These are phyloP conservation scores for Athelia psychrophila DNA, from an alignment of 1,284 basidiomycete species.

Conservation along the genomic window DNA sequence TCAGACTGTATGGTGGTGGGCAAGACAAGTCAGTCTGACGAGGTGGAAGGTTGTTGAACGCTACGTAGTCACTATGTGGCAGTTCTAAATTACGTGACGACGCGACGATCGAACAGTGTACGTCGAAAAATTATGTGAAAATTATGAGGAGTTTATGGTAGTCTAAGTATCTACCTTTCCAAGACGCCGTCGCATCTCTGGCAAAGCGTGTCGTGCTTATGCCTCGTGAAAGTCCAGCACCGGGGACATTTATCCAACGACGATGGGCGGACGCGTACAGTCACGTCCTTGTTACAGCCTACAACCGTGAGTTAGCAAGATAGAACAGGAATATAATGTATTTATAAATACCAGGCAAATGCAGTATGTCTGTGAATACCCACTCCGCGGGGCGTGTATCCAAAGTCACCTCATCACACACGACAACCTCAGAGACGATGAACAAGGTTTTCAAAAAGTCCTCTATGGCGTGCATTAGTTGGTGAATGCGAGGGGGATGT, in stretches of 20 bases:
- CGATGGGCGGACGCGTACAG: conserved; percentile 53
- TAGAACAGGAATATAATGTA: conserved; percentile 6
- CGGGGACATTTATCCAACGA: conserved; percentile 65
- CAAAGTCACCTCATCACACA: conserved; percentile 41
- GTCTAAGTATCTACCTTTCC: conserved; percentile 4
- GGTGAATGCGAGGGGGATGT: conserved; percentile 2
- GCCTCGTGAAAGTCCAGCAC: conserved; percentile 72
- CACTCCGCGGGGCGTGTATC: conserved; percentile 38
- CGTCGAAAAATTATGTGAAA: not conserved
- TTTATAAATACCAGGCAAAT: conserved; percentile 47
- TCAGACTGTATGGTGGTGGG: not conserved
- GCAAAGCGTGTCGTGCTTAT: conserved; percentile 51
- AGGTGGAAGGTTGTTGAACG: not conserved
- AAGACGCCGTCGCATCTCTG: conserved; percentile 47
- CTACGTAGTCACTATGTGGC: not conserved
- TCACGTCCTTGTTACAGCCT: conserved; percentile 35
- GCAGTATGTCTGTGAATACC: conserved; percentile 42
- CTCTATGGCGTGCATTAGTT: conserved; percentile 34
- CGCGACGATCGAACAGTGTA: not conserved
- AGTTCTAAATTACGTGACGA: no score
- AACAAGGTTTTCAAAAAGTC: conserved; percentile 67
- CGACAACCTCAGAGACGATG: conserved; percentile 68
- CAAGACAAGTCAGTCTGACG: not conserved
- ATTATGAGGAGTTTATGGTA: not conserved
- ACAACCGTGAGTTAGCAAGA: conserved; percentile 7